phyloP scores from a whole-genome alignment of 768 basidiomycete genomes.

The Suillus paluster region DNA sequence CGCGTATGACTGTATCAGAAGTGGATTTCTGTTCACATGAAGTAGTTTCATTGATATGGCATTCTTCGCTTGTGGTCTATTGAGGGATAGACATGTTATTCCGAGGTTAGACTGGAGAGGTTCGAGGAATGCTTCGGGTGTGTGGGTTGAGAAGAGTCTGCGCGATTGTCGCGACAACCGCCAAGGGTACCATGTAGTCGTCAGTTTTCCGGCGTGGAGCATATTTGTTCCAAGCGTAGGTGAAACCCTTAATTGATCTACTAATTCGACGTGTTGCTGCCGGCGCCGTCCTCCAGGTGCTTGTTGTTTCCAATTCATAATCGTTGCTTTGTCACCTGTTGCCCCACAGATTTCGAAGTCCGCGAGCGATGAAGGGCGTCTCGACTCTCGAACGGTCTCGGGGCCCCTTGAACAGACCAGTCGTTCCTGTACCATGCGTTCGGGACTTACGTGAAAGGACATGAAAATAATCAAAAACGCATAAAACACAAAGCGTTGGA shows the following conservation, averaged over 20 bases:
- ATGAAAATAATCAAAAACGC: neutral
- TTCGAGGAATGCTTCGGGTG: slow-evolving; percentile 50
- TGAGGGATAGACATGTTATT: slow-evolving; percentile 74
- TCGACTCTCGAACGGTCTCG: too few species aligned
- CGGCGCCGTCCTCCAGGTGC: too few species aligned
- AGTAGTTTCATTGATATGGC: slow-evolving; percentile 81
- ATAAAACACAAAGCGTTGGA: neutral
- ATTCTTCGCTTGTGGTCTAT: slow-evolving; percentile 84
- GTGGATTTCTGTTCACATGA: slow-evolving; percentile 46
- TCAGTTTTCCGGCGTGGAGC: neutral
- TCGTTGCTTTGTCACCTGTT: too few species aligned
- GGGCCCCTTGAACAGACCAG: too few species aligned
- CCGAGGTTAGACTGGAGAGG: slow-evolving; percentile 60
- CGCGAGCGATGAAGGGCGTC: too few species aligned
- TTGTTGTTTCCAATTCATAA: too few species aligned
- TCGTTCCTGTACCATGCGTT: too few species aligned
- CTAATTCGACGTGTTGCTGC: neutral
- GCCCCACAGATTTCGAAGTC: too few species aligned
- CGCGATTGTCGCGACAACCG: neutral
- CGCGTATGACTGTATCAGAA: slow-evolving; percentile 11
- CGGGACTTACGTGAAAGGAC: too few species aligned
- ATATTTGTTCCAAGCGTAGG: neutral
- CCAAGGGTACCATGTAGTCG: neutral
- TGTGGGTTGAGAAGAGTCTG: slow-evolving; percentile 26
- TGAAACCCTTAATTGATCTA: neutral